Conservation (phyloP, 2,329 filamentous ascomycete species). For the Sporothrix mexicana region DNA sequence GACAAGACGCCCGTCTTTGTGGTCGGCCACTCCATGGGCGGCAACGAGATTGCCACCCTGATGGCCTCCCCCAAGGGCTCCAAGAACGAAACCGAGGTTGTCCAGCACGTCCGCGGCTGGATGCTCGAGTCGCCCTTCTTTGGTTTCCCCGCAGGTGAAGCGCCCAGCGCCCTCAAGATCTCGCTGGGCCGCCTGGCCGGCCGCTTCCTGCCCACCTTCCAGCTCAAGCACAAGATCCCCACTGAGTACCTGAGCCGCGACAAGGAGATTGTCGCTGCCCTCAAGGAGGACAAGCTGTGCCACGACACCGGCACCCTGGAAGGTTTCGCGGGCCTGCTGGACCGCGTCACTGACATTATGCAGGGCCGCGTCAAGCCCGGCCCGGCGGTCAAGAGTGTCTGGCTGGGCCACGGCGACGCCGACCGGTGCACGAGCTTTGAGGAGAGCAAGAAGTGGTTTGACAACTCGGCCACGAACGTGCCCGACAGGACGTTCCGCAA, state of each 20-base stretch:
- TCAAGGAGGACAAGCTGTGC: conserved; percentile 71
- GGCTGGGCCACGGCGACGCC: conserved; percentile 76
- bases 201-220: conserved; percentile 68
- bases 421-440: conserved; percentile 73
- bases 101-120: conserved; percentile 69
- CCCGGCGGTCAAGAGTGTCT: conserved; percentile 65
- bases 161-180: conserved; percentile 69
- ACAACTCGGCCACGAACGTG: conserved; percentile 55
- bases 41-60: conserved; percentile 73
- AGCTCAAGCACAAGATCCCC: conserved; percentile 70
- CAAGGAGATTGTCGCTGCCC: conserved; percentile 63
- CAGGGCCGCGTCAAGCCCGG: conserved; percentile 60
- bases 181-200: conserved; percentile 70
- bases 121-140: conserved; percentile 81
- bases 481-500: conserved; percentile 72
- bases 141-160: conserved; percentile 68
- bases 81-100: conserved; percentile 57
- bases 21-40: conserved; percentile 91
- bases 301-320: conserved; percentile 86
- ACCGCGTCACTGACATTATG: conserved; percentile 69
- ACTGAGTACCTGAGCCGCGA: conserved; percentile 71
- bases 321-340: conserved; percentile 76
- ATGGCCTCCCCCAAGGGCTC: conserved; percentile 52
- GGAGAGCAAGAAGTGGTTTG: conserved; percentile 68
- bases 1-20: conserved; percentile 70